phyloP scores from a whole-genome alignment of 2,329 filamentous ascomycete species.

The Sporothrix dimorphospora region DNA sequence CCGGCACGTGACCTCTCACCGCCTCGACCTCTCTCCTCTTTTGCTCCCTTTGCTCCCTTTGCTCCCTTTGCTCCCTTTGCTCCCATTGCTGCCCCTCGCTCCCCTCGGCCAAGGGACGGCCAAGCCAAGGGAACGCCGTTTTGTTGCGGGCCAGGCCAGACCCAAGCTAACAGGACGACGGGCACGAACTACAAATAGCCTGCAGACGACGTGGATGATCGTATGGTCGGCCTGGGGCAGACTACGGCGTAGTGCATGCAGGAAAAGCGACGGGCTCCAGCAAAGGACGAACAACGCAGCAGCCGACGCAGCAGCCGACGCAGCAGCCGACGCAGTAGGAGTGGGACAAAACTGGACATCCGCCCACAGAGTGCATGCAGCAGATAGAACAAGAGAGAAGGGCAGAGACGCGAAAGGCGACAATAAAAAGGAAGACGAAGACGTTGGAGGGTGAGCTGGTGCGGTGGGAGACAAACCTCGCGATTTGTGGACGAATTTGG shows the following conservation, averaged over 20 bases:
- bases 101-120: conserved; percentile 12
- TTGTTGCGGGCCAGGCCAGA: neutral
- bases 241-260: conserved; percentile 22
- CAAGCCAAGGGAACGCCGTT: neutral
- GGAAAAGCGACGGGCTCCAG: conserved; percentile 10
- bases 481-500: conserved; percentile 19
- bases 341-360: conserved; percentile 26
- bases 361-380: conserved; percentile 26
- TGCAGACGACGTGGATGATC: conserved; percentile 6
- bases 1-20: conserved; percentile 21
- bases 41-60: neutral
- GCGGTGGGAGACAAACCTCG: conserved; percentile 25
- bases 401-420: neutral
- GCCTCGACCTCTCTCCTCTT: neutral
- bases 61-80: neutral
- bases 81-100: neutral
- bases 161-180: conserved; percentile 1
- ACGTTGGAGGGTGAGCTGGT: neutral
- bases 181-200: neutral
- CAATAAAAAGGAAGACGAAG: neutral
- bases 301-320: conserved; percentile 14
- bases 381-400: conserved; percentile 1
- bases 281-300: neutral
- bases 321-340: conserved; percentile 12
- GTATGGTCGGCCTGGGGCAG: conserved; percentile 12